phyloP scores from a whole-genome alignment of 768 basidiomycete species.

The Lactarius deliciosus region DNA sequence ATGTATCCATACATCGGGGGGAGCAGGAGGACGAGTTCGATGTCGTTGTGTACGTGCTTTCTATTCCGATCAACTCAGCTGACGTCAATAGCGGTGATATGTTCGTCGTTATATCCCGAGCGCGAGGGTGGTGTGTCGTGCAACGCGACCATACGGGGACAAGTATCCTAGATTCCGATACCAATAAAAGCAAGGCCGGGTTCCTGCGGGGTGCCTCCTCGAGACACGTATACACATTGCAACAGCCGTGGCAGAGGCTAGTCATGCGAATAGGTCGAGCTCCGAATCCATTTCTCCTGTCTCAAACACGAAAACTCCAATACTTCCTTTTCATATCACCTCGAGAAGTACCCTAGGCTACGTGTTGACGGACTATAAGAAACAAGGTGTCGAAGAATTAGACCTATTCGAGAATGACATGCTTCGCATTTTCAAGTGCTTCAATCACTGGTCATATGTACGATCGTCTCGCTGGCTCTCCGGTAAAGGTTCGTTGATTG shows the following conservation, averaged over 20 bases:
- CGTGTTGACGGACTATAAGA: constrained; percentile 80
- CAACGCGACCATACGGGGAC: constrained; percentile 89
- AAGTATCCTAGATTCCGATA: constrained; percentile 73
- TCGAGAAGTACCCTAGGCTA: constrained; percentile 97
- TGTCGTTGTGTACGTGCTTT: constrained; percentile 78
- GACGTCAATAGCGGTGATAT: constrained; percentile 70
- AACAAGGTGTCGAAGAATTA: constrained; percentile 84
- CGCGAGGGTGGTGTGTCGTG: constrained; percentile 99
- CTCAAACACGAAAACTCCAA: constrained; percentile 59
- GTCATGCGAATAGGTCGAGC: constrained; percentile 49
- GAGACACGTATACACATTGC: constrained; percentile 92
- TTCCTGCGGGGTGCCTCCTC: constrained; percentile 93
- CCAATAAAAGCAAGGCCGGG: constrained; percentile 92
- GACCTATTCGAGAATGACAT: constrained; percentile 85
- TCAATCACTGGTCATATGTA: constrained; percentile 97
- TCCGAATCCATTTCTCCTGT: constrained; percentile 37
- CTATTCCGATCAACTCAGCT: constrained; percentile 23
- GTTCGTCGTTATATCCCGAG: constrained; percentile 87
- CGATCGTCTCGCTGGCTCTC: constrained; percentile 32
- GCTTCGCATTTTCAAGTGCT: constrained; percentile 89
- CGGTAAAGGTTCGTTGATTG: constrained; percentile 24
- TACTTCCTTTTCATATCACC: constrained; percentile 81
- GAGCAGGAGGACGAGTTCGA: constrained; percentile 99
- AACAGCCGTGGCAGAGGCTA: constrained; percentile 80
- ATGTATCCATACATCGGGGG: constrained; percentile 99